Conservation (phyloP, 768 basidiomycete species). For the Phlebiopsis flavidoalba region DNA sequence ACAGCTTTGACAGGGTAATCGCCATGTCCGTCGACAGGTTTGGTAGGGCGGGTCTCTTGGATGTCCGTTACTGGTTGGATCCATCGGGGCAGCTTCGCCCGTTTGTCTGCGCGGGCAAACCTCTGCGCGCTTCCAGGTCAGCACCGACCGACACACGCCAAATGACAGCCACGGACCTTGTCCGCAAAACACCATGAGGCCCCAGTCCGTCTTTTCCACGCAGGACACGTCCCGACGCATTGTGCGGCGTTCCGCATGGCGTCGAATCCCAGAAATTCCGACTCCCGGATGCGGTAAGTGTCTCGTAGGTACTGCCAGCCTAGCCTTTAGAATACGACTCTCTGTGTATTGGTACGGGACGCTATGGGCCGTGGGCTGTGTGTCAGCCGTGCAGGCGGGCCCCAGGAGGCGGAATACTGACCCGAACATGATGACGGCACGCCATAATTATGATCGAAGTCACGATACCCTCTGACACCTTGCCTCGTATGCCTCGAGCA, state of each 20-base stretch:
- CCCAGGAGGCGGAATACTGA: constrained; percentile 30
- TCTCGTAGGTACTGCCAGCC: constrained; percentile 97
- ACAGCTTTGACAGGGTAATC: constrained; percentile 86
- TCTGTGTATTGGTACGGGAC: constrained; percentile 98
- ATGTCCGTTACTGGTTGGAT: constrained; percentile 99
- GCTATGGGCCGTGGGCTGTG: constrained; percentile 31
- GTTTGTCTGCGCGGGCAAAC: constrained; percentile 88
- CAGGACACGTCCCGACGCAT: constrained; percentile 94
- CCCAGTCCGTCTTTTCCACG: constrained; percentile 99
- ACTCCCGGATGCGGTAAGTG: constrained; percentile 96
- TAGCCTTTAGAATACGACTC: constrained; percentile 93
- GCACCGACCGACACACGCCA: background rate
- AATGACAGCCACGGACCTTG: constrained; percentile 52
- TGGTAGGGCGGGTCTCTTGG: constrained; percentile 95
- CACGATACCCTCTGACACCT: constrained; percentile 99
- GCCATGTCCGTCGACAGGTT: constrained; percentile 99
- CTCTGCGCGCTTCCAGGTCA: constrained; percentile 42
- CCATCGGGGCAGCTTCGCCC: constrained; percentile 96
- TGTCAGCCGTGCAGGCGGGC: background rate
- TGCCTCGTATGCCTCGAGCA: too few relatives aligned
- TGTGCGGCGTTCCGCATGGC: constrained; percentile 99
- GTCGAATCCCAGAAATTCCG: constrained; percentile 97
- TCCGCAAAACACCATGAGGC: constrained; percentile 99
- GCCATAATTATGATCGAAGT: constrained; percentile 99
- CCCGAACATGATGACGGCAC: constrained; percentile 99